These are phyloP conservation scores for Aspergillus luchuensis DNA, from an alignment of 2,329 filamentous ascomycete species.

Conservation along the genomic window DNA sequence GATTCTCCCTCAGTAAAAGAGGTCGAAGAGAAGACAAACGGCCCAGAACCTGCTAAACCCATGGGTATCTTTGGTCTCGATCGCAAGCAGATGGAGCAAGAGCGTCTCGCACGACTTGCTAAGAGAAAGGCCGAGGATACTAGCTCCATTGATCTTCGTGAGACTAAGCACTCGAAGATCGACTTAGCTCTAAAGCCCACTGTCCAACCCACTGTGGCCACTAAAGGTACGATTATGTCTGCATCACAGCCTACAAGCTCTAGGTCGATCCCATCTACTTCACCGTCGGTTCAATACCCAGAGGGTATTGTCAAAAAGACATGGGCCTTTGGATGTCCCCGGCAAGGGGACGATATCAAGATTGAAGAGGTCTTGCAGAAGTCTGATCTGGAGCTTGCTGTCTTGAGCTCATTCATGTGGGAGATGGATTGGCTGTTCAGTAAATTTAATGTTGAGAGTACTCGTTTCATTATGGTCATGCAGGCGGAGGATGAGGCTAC, in stretches of 20 bases:
- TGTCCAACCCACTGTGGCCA: background rate
- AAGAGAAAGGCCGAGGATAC: slow-evolving; percentile 56
- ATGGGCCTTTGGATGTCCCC: slow-evolving; percentile 66
- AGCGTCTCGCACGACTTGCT: slow-evolving; percentile 70
- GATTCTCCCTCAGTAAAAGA: background rate
- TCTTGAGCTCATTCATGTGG: slow-evolving; percentile 87
- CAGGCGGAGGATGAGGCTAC: slow-evolving; percentile 56
- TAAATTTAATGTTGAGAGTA: slow-evolving; percentile 65
- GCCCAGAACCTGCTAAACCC: background rate
- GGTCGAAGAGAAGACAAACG: background rate
- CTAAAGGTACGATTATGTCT: background rate
- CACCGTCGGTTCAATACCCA: slow-evolving; percentile 50
- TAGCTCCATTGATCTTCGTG: slow-evolving; percentile 31
- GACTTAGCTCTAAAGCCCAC: slow-evolving; percentile 5
- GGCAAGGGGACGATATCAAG: slow-evolving; percentile 72
- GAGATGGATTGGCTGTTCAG: slow-evolving; percentile 76
- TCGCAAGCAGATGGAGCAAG: slow-evolving; percentile 81
- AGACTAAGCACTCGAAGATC: slow-evolving; percentile 28
- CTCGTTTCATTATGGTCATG: slow-evolving; percentile 66
- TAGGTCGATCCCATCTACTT: slow-evolving; percentile 16
- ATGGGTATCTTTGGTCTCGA: slow-evolving; percentile 61
- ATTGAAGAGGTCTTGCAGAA: slow-evolving; percentile 84
- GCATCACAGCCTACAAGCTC: background rate
- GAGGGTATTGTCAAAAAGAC: slow-evolving; percentile 77
- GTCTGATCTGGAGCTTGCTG: slow-evolving; percentile 69